Conservation (phyloP, 208 protist genomes). For the Trypanosoma boissoni region DNA sequence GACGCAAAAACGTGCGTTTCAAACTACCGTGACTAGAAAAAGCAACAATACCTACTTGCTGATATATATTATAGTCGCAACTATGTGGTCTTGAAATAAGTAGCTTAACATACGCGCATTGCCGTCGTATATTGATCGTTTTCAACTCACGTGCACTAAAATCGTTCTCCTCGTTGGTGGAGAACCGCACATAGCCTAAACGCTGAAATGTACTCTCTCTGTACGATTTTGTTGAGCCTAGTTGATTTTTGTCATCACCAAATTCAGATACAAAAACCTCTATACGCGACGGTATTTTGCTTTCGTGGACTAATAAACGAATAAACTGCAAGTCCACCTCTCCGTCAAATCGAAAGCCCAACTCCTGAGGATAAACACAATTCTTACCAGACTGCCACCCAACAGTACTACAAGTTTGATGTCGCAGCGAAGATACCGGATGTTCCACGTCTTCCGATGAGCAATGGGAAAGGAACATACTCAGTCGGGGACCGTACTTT, state of each 20-base stretch:
- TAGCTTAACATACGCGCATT: slow-evolving; percentile 85
- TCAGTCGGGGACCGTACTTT: slow-evolving; percentile 72
- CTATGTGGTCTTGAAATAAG: slow-evolving; percentile 68
- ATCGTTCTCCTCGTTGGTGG: slow-evolving; percentile 45
- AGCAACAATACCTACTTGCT: slow-evolving; percentile 85
- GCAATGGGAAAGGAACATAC: slow-evolving; percentile 67
- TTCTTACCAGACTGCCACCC: slow-evolving; percentile 88
- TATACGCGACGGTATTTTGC: slow-evolving; percentile 81
- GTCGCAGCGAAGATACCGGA: slow-evolving; percentile 45
- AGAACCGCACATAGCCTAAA: slow-evolving; percentile 80
- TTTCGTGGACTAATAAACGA: slow-evolving; percentile 79
- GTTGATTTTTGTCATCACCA: slow-evolving; percentile 44
- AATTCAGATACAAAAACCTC: slow-evolving; percentile 74
- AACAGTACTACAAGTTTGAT: slow-evolving; percentile 43
- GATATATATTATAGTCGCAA: slow-evolving; percentile 82
- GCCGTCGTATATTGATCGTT: slow-evolving; percentile 61
- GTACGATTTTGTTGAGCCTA: slow-evolving; percentile 50
- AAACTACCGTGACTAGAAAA: slow-evolving; percentile 67
- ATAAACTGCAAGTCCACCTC: slow-evolving; percentile 64
- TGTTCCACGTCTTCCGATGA: slow-evolving; percentile 77
- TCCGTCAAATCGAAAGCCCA: slow-evolving; percentile 87
- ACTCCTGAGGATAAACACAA: slow-evolving; percentile 84
- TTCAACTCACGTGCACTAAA: slow-evolving; percentile 86
- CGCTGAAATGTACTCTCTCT: slow-evolving; percentile 51
- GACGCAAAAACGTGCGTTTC: slow-evolving; percentile 30